Evolutionary conservation across 2,329 filamentous ascomycete species (phyloP).

Genomic region (Pyricularia grisea): DNA sequence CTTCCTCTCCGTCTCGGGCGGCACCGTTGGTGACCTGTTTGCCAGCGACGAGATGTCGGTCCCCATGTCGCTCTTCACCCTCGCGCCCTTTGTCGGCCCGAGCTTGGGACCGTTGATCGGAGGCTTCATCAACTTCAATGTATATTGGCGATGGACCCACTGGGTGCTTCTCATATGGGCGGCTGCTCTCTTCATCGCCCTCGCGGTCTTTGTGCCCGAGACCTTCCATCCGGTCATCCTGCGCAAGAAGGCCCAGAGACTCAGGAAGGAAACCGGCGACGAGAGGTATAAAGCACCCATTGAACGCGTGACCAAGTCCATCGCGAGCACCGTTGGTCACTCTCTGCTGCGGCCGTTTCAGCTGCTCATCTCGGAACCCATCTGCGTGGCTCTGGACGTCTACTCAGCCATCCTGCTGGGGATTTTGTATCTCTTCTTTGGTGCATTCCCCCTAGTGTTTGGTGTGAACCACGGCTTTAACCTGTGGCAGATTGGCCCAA

Average conservation of each 20-base stretch:
- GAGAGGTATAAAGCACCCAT: slow-evolving; percentile 66
- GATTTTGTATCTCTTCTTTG: slow-evolving; percentile 85
- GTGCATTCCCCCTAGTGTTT: slow-evolving; percentile 78
- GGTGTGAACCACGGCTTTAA: slow-evolving; percentile 63
- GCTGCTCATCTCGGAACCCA: slow-evolving; percentile 72
- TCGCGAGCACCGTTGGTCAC: slow-evolving; percentile 47
- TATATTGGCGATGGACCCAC: slow-evolving; percentile 73
- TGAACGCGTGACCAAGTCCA: slow-evolving; percentile 59
- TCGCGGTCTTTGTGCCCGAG: slow-evolving; percentile 71
- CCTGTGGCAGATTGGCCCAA: slow-evolving; percentile 69
- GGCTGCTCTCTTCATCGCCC: slow-evolving; percentile 49
- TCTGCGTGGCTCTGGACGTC: slow-evolving; percentile 74
- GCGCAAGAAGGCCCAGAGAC: slow-evolving; percentile 57
- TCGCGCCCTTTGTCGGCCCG: slow-evolving; percentile 55
- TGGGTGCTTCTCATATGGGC: slow-evolving; percentile 81
- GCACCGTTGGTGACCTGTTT: slow-evolving; percentile 78
- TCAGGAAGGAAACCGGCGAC: slow-evolving; percentile 71
- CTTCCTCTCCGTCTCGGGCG: slow-evolving; percentile 67
- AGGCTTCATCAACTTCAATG: slow-evolving; percentile 73
- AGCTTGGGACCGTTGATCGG: slow-evolving; percentile 53
- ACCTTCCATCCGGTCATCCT: slow-evolving; percentile 76
- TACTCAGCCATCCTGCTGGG: slow-evolving; percentile 80
- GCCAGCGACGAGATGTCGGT: slow-evolving; percentile 56
- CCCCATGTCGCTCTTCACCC: slow-evolving; percentile 76
- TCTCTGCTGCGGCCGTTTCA: slow-evolving; percentile 66